Percentiles rank a stretch among this genome's conserved stretches.
Conservation (phyloP, 768 basidiomycete species). For the Suillus brevipes region DNA sequence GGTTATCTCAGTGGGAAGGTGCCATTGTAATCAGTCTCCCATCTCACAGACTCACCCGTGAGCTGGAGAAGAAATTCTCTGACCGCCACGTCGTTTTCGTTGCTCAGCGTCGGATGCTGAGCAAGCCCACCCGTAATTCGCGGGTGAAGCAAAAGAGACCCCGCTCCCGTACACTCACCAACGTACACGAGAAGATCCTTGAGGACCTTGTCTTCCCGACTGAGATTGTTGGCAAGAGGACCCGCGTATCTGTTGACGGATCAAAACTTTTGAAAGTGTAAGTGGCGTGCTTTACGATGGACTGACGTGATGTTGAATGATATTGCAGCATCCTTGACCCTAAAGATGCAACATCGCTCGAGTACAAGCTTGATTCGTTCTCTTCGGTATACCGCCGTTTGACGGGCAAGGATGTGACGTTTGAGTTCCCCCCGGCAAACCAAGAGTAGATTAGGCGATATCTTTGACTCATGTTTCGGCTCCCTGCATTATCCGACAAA, state of each 20-base stretch:
- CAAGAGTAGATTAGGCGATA: slow-evolving; percentile 57
- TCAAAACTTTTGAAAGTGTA: slow-evolving; percentile 98
- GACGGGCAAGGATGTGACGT: slow-evolving; percentile 96
- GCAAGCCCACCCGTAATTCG: slow-evolving; percentile 93
- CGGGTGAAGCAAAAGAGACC: slow-evolving; percentile 96
- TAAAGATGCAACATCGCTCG: slow-evolving; percentile 96
- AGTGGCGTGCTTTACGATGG: slow-evolving; percentile 35
- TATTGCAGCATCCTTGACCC: slow-evolving; percentile 85
- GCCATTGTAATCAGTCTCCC: slow-evolving; percentile 12
- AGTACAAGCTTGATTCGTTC: slow-evolving; percentile 99
- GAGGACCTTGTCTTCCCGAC: slow-evolving; percentile 99
- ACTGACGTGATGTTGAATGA: slow-evolving; percentile 18
- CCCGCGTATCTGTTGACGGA: slow-evolving; percentile 90
- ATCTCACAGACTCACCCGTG: slow-evolving; percentile 81
- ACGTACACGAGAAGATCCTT: slow-evolving; percentile 96
- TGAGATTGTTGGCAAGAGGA: slow-evolving; percentile 98
- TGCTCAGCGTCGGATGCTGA: slow-evolving; percentile 97
- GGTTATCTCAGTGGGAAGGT: background rate
- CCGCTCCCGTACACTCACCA: slow-evolving; percentile 93
- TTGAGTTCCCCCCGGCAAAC: slow-evolving; percentile 82
- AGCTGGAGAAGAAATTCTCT: slow-evolving; percentile 99
- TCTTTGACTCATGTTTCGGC: slow-evolving; percentile 36
- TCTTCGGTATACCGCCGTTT: slow-evolving; percentile 93
- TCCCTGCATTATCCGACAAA: slow-evolving; percentile 28
- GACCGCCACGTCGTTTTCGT: slow-evolving; percentile 99